phyloP scores from a whole-genome alignment of 768 basidiomycete genomes.

The Leucocoprinus birnbaumii region DNA sequence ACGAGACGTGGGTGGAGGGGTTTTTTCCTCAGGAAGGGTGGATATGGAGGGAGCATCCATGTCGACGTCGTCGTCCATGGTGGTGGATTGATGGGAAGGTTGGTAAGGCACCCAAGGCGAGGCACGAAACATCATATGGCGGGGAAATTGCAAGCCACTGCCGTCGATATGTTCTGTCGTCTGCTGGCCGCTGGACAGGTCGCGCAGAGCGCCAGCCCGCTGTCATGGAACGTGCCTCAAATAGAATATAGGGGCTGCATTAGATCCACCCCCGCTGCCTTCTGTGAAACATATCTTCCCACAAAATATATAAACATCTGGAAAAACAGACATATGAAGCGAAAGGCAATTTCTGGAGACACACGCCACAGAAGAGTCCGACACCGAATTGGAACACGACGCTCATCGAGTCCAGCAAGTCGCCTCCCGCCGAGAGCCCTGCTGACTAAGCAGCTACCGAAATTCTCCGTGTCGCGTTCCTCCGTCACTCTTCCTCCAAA shows the following conservation, averaged over 20 bases:
- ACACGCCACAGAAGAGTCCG: background rate
- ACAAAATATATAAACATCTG: background rate
- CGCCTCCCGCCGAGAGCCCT: background rate
- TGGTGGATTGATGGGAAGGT: constrained; percentile 25
- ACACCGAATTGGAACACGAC: background rate
- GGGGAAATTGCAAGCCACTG: background rate
- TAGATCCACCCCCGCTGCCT: background rate
- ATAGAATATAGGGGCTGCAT: constrained; percentile 5
- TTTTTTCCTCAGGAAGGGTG: constrained; percentile 68
- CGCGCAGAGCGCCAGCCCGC: constrained; percentile 1
- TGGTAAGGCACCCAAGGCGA: constrained; percentile 63
- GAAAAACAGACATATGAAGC: background rate
- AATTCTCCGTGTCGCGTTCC: constrained; percentile 35
- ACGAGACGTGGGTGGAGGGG: constrained; percentile 56
- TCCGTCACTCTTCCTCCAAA: constrained; percentile 26
- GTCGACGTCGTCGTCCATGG: constrained; percentile 45
- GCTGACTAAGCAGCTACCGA: constrained; percentile 42
- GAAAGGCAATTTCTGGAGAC: background rate
- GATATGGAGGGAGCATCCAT: constrained; percentile 87
- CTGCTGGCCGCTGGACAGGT: background rate
- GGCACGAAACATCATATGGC: constrained; percentile 46
- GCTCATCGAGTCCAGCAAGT: background rate
- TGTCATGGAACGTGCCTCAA: constrained; percentile 10
- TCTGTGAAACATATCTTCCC: background rate
- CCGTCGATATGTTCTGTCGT: background rate